A percentile compares a stretch with the other conserved stretches of the same genome.
phyloP scores from a whole-genome alignment of 2,329 filamentous ascomycete species.

The Colletotrichum somersetense region DNA sequence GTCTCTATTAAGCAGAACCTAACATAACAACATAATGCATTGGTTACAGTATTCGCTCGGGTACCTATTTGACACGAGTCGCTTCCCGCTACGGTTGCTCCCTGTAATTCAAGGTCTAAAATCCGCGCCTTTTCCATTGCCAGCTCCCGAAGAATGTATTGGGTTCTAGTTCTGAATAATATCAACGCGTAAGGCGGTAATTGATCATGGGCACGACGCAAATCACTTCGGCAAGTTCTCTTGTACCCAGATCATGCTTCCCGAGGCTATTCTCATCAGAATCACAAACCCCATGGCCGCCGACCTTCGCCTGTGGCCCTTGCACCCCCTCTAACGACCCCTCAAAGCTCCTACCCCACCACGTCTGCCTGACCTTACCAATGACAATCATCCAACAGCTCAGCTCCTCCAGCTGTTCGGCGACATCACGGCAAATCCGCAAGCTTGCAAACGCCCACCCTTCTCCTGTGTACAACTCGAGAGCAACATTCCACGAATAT shows the following conservation, averaged over 20 bases:
- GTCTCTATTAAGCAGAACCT: no score
- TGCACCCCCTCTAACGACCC: slow-evolving; percentile 22
- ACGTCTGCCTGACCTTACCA: slow-evolving; percentile 35
- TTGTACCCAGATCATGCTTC: not conserved
- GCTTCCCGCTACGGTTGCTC: no score
- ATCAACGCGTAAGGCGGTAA: not conserved
- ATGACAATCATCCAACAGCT: slow-evolving; percentile 36
- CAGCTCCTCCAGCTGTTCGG: slow-evolving; percentile 20
- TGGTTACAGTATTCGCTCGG: no score
- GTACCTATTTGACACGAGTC: not conserved
- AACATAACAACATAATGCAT: not conserved
- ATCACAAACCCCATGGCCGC: not conserved
- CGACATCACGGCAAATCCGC: slow-evolving; percentile 11
- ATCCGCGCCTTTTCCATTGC: no score
- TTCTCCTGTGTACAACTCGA: not conserved
- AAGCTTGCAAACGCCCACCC: not conserved
- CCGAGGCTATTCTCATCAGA: not conserved
- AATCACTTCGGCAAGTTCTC: not conserved
- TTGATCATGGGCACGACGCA: not conserved
- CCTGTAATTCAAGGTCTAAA: no score
- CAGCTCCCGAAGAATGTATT: not conserved
- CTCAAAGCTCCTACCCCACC: slow-evolving; percentile 44
- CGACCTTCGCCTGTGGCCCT: slow-evolving; percentile 16
- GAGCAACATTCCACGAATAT: not conserved
- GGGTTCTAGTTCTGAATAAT: not conserved